Base-by-base conservation (phyloP, 257 asterid species). In the Gentiana dahurica region DNA sequence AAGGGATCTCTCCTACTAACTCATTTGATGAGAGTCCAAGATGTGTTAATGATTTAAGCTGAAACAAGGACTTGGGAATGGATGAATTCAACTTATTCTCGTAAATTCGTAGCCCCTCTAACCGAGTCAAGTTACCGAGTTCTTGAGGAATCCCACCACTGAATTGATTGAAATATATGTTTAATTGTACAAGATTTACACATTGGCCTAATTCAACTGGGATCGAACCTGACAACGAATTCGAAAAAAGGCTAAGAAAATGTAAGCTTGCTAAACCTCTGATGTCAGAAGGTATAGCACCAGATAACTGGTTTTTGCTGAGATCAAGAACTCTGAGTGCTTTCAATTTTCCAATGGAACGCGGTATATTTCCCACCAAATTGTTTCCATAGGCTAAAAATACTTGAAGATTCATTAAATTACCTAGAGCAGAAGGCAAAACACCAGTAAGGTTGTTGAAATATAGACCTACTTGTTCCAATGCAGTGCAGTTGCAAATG, bases 371-470 rank as follows among this genome's bases (percentile, higher is more conserved):
- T 32, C 95, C 97, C 34, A 68, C 72, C 49, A 86, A 64, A 4
- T 48, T 59, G 61, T 89, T 89, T 12, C 3, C 36, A 51, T 32
- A 81, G 49, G 93, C 88, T 34, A 66, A 76, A 49, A 85, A 73
- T 2, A 85, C 3, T 64, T 78, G 77, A 56, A 81, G 83, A 11
- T 78, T 72, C n/a, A 68, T 66, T 32, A 83, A 64, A 12, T 84
- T 71, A 1, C 94, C 94, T 8, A 86, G 76, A 8, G 69, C 49
- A 0, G 43, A 44, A 3, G 95, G 97, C 49, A 89, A 58, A 12
- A 6, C 33, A 1, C 97, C 95, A 0, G 92, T 81, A 70, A 89
- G 80, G 57, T 71, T 81, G 69, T 89, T 89, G 70, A 60, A 64
- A 41, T 11, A 43, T 64, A 89, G 55, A 57, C 85, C 71, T 6